Conservation (phyloP, 345 rosid genomes). For the Syzygium oleosum region DNA sequence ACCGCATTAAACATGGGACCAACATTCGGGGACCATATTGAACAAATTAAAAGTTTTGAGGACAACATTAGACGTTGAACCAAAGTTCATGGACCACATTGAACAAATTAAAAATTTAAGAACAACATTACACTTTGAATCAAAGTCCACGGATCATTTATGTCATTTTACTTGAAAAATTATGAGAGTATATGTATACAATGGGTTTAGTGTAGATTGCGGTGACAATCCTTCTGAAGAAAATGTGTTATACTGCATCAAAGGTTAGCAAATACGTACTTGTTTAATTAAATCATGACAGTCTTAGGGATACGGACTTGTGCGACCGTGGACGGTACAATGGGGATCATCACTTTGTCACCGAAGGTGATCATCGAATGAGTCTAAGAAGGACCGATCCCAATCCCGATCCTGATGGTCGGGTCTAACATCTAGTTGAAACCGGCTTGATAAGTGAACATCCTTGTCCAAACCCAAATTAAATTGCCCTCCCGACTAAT, state of each 20-base stretch:
- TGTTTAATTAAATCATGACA: background rate
- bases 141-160: background rate
- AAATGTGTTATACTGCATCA: too few species aligned
- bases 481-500: background rate
- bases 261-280: too few species aligned
- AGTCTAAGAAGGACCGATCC: background rate
- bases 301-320: background rate
- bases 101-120: background rate
- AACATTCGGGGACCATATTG: background rate
- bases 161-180: background rate
- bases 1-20: rapidly evolving
- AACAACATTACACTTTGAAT: rapidly evolving
- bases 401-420: background rate
- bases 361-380: background rate
- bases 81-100: rapidly evolving
- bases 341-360: background rate
- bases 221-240: too few species aligned
- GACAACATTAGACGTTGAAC: background rate
- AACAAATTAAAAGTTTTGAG: background rate
- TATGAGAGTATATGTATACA: background rate
- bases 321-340: background rate
- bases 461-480: background rate
- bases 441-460: background rate
- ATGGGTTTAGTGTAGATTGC: background rate
- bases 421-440: background rate